These are phyloP conservation scores for Penicillium mononematosum DNA, from an alignment of 495 filamentous ascomycete species.

Conservation along the genomic window DNA sequence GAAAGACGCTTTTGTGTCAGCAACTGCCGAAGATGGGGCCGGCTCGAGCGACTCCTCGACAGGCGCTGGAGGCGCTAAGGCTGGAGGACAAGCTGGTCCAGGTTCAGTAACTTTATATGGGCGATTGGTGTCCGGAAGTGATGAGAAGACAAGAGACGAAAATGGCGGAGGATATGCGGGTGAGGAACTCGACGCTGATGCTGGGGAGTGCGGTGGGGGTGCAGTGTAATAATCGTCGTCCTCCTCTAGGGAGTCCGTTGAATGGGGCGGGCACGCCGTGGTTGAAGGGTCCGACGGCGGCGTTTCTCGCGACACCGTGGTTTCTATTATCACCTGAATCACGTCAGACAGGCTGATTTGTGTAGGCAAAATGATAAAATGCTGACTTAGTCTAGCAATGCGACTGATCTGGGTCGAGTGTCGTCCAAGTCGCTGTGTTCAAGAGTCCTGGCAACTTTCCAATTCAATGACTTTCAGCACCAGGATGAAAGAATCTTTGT, in stretches of 20 bases:
- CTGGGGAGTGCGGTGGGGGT: slow-evolving; percentile 65
- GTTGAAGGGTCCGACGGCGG: slow-evolving; percentile 61
- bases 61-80: slow-evolving; percentile 48
- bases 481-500: not conserved
- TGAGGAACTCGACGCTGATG: slow-evolving; percentile 58
- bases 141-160: slow-evolving; percentile 58
- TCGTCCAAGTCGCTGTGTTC: not conserved
- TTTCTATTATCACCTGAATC: slow-evolving; percentile 16
- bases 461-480: not conserved
- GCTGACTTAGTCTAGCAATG: slow-evolving; percentile 15
- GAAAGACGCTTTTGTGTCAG: slow-evolving; percentile 82
- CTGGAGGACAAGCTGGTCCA: slow-evolving; percentile 58
- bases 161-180: slow-evolving; percentile 61
- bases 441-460: not conserved
- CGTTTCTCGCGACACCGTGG: slow-evolving; percentile 70
- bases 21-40: slow-evolving; percentile 52
- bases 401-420: slow-evolving; percentile 26
- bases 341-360: slow-evolving; percentile 1
- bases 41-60: slow-evolving; percentile 46
- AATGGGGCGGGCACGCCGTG: slow-evolving; percentile 58
- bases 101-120: slow-evolving; percentile 55
- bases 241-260: slow-evolving; percentile 46
- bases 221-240: slow-evolving; percentile 52
- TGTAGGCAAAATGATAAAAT: slow-evolving; percentile 16
- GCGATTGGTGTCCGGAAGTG: slow-evolving; percentile 42